A percentile compares a stretch with the other conserved stretches of the same genome.
Conservation (phyloP, 345 rosid genomes). For the Barbarea vulgaris region DNA sequence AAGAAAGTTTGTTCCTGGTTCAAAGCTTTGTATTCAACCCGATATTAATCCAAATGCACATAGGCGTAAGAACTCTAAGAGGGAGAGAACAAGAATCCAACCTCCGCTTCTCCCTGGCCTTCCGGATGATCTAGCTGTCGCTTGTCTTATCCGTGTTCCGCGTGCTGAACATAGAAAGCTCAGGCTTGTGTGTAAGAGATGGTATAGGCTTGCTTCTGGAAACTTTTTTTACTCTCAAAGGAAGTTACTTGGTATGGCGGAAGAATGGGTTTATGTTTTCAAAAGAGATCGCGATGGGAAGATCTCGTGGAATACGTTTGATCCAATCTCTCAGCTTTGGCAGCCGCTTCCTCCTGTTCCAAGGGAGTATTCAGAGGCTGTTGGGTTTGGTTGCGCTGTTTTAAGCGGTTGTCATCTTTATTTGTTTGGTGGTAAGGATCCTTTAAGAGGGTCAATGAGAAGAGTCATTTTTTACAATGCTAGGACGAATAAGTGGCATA, state of each 20-base stretch:
- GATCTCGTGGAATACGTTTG: slow-evolving; percentile 92
- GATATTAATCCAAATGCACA: slow-evolving; percentile 95
- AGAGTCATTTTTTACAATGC: slow-evolving; percentile 87
- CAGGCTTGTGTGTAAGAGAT: slow-evolving; percentile 82
- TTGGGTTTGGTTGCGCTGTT: slow-evolving; percentile 98
- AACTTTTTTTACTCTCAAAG: slow-evolving; percentile 80
- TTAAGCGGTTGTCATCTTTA: slow-evolving; percentile 88
- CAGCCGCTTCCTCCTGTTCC: slow-evolving; percentile 99
- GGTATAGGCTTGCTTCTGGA: slow-evolving; percentile 76
- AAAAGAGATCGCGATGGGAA: slow-evolving; percentile 91
- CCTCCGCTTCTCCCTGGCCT: slow-evolving; percentile 91
- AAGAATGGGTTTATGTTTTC: slow-evolving; percentile 95
- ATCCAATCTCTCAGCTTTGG: slow-evolving; percentile 77
- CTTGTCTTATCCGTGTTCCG: slow-evolving; percentile 92
- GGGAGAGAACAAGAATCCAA: slow-evolving; percentile 80
- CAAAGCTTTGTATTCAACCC: slow-evolving; percentile 93
- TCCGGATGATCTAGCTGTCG: slow-evolving; percentile 94
- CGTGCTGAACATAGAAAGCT: slow-evolving; percentile 86
- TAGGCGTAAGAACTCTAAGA: slow-evolving; percentile 61
- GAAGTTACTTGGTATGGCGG: slow-evolving; percentile 79
- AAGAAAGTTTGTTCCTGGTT: slow-evolving; percentile 92
- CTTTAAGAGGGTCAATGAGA: slow-evolving; percentile 84
- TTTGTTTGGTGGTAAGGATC: slow-evolving; percentile 96
- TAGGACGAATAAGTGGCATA: slow-evolving; percentile 92
- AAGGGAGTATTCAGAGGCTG: slow-evolving; percentile 82